Evolutionary conservation across 2,329 filamentous ascomycete genomes (phyloP).

Genomic region (Penicillium verrucosum): DNA sequence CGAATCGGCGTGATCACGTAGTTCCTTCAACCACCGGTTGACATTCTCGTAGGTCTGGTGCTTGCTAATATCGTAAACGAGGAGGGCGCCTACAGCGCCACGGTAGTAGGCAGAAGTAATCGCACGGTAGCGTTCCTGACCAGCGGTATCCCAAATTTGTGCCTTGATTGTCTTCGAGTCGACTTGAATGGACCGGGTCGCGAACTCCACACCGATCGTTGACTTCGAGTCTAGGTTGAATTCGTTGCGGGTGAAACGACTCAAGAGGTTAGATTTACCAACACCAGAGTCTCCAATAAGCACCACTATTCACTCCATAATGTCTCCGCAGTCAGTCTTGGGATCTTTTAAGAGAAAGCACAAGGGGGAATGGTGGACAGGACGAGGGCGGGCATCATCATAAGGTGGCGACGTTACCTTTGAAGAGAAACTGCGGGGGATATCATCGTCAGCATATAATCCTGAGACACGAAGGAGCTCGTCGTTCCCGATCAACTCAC

Average conservation of each 20-base stretch:
- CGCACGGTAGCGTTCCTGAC: constrained; percentile 97
- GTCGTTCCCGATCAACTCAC: constrained; percentile 56
- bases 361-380: constrained; percentile 15
- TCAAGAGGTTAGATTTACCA: constrained; percentile 99
- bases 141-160: constrained; percentile 99
- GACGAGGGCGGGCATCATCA: constrained; percentile 19
- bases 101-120: constrained; percentile 99
- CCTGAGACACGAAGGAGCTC: constrained; percentile 2
- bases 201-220: constrained; percentile 98
- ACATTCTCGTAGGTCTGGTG: constrained; percentile 99
- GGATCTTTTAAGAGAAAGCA: not conserved
- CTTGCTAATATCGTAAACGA: constrained; percentile 99
- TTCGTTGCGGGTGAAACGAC: constrained; percentile 98
- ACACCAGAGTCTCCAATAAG: constrained; percentile 99
- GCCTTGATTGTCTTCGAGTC: constrained; percentile 99
- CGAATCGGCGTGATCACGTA: constrained; percentile 94
- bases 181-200: constrained; percentile 96
- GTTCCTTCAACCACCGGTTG: constrained; percentile 97
- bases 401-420: constrained; percentile 61
- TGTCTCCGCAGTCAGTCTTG: constrained; percentile 18
- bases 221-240: constrained; percentile 99
- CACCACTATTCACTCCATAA: constrained; percentile 63
- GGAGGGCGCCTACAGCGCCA: constrained; percentile 91
- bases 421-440: constrained; percentile 83
- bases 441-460: constrained; percentile 32